Conservation (phyloP, 1,139 yeast species). For the Blastobotrys illinoisensis region DNA sequence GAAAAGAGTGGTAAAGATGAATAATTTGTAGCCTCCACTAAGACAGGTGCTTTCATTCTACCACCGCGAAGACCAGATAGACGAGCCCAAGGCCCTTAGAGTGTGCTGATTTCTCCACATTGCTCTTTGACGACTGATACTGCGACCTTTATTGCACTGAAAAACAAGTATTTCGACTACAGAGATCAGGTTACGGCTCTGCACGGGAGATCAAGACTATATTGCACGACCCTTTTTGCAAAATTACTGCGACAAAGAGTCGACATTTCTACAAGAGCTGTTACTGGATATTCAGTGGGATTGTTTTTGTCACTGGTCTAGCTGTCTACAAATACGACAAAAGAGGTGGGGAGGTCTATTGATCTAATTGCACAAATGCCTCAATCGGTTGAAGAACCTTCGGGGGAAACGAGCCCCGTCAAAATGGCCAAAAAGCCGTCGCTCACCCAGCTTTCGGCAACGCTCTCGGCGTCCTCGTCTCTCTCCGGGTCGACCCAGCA, state of each 20-base stretch:
- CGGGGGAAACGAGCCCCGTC: not conserved
- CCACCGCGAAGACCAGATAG: not conserved
- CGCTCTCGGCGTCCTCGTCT: conserved; percentile 28
- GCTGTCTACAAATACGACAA: too few relatives aligned
- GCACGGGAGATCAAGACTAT: too few relatives aligned
- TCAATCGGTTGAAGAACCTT: not conserved
- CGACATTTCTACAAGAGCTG: too few relatives aligned
- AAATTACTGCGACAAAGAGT: too few relatives aligned
- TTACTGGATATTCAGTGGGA: too few relatives aligned
- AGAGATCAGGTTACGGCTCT: not conserved
- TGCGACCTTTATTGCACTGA: not conserved
- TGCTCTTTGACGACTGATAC: not conserved
- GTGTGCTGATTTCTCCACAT: not conserved
- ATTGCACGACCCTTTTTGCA: too few relatives aligned
- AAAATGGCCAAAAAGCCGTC: not conserved
- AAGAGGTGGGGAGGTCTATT: too few relatives aligned
- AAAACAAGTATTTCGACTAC: too few relatives aligned
- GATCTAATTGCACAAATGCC: not conserved
- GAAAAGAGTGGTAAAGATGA: not conserved
- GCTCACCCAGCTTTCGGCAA: conserved; percentile 16
- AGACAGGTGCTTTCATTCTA: not conserved
- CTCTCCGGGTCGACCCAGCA: conserved; percentile 13
- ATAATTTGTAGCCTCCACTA: not conserved
- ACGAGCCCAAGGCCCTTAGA: not conserved
- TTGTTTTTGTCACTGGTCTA: too few relatives aligned